phyloP scores from a whole-genome alignment of 1,139 yeast species.

The Suhomyces bribrorum region DNA sequence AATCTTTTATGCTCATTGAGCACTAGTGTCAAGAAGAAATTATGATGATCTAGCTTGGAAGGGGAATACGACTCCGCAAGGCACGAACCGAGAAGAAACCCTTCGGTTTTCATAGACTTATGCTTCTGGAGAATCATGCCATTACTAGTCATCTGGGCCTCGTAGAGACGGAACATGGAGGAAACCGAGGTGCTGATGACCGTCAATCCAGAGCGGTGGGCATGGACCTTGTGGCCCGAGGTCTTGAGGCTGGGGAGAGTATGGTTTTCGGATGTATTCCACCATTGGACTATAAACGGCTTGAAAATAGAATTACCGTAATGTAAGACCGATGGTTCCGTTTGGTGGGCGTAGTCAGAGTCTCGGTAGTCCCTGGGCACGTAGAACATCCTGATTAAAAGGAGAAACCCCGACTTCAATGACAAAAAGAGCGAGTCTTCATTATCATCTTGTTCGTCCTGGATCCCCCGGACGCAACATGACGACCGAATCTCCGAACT shows the following conservation, averaged over 20 bases:
- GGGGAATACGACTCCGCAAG: slow-evolving; percentile 39
- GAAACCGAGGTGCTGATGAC: slow-evolving; percentile 42
- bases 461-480: slow-evolving; percentile 32
- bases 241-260: slow-evolving; percentile 28
- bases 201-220: slow-evolving; percentile 42
- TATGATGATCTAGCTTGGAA: slow-evolving; percentile 29
- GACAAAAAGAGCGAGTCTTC: slow-evolving; percentile 50
- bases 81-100: slow-evolving; percentile 44
- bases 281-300: slow-evolving; percentile 56
- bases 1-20: slow-evolving; percentile 41
- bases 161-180: slow-evolving; percentile 40
- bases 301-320: slow-evolving; percentile 26
- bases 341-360: slow-evolving; percentile 23
- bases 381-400: slow-evolving; percentile 36
- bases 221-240: slow-evolving; percentile 35
- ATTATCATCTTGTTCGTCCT: slow-evolving; percentile 1
- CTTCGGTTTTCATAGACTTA: slow-evolving; percentile 40
- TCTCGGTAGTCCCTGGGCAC: slow-evolving; percentile 37
- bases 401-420: slow-evolving; percentile 42
- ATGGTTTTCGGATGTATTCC: slow-evolving; percentile 33
- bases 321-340: slow-evolving; percentile 4
- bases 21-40: slow-evolving; percentile 37
- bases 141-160: slow-evolving; percentile 33
- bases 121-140: slow-evolving; percentile 44
- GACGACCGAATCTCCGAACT: slow-evolving; percentile 42